phyloP scores from a whole-genome alignment of 805 yeast genomes.

The Nakazawaea pomicola region DNA sequence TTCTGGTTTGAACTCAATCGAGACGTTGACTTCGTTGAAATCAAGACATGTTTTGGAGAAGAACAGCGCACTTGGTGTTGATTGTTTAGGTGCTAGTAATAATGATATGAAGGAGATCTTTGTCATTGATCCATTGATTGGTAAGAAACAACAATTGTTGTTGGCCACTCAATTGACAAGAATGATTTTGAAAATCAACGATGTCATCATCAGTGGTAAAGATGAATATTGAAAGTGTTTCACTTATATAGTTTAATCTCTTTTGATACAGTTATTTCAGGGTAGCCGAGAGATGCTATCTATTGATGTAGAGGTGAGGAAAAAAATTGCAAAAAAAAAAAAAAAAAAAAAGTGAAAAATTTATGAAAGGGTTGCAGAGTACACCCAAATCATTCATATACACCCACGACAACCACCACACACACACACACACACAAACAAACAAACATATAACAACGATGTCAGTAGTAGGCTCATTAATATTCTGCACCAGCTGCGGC shows the following conservation, averaged over 20 bases:
- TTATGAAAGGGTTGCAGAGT: no score
- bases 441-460: no score
- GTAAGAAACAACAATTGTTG: conserved; percentile 92
- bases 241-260: no score
- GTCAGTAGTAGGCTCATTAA: conserved; percentile 95
- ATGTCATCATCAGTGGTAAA: conserved; percentile 66
- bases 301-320: not conserved
- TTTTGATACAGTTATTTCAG: not conserved
- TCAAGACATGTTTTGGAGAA: conserved; percentile 76
- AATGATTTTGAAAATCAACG: conserved; percentile 95
- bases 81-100: conserved; percentile 83
- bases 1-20: conserved; percentile 93
- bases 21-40: conserved; percentile 78
- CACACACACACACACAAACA: no score
- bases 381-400: no score
- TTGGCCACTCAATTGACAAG: conserved; percentile 96
- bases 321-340: conserved; percentile 1
- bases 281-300: no score
- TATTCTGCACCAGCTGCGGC: conserved; percentile 93
- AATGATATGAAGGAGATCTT: conserved; percentile 92
- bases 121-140: conserved; percentile 95
- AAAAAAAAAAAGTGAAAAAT: conserved; percentile 2
- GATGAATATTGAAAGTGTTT: conserved; percentile 13
- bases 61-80: conserved; percentile 78
- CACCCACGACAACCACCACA: no score